These are phyloP conservation scores for Ophiocordyceps camponoti-leonardi DNA, from an alignment of 2,329 filamentous ascomycete species.

Conservation along the genomic window DNA sequence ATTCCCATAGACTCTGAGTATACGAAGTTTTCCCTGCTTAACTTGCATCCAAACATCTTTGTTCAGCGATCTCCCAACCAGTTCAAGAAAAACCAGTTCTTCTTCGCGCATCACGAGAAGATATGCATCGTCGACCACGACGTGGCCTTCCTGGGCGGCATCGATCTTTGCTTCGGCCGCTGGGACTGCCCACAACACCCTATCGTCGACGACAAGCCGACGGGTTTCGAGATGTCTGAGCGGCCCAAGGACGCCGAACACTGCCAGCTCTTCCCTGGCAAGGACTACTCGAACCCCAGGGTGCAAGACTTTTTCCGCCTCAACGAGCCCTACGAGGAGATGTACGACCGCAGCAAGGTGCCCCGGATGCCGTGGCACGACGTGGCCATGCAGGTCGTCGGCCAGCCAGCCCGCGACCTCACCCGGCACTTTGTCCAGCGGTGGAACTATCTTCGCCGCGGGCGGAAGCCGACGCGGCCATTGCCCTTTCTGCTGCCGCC, in stretches of 20 bases:
- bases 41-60: constrained; percentile 90
- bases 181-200: constrained; percentile 95
- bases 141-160: constrained; percentile 84
- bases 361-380: constrained; percentile 99
- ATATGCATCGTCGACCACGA: constrained; percentile 94
- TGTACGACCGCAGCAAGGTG: constrained; percentile 83
- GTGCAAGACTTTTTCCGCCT: constrained; percentile 90
- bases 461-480: constrained; percentile 81
- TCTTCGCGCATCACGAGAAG: constrained; percentile 98
- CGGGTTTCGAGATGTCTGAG: constrained; percentile 71
- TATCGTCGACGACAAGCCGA: constrained; percentile 82
- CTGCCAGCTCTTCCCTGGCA: constrained; percentile 91
- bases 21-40: constrained; percentile 89
- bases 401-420: constrained; percentile 83
- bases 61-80: constrained; percentile 94
- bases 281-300: constrained; percentile 94
- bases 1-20: constrained; percentile 97
- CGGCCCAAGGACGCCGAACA: constrained; percentile 75
- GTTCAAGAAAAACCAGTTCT: constrained; percentile 97
- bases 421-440: constrained; percentile 93
- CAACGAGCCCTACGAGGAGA: constrained; percentile 91
- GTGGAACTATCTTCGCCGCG: constrained; percentile 92
- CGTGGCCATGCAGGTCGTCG: constrained; percentile 93
- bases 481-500: constrained; percentile 87
- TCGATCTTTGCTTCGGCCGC: constrained; percentile 90